Conservation (phyloP, 148 eudicot genomes). For the Chenopodium quinoa region DNA sequence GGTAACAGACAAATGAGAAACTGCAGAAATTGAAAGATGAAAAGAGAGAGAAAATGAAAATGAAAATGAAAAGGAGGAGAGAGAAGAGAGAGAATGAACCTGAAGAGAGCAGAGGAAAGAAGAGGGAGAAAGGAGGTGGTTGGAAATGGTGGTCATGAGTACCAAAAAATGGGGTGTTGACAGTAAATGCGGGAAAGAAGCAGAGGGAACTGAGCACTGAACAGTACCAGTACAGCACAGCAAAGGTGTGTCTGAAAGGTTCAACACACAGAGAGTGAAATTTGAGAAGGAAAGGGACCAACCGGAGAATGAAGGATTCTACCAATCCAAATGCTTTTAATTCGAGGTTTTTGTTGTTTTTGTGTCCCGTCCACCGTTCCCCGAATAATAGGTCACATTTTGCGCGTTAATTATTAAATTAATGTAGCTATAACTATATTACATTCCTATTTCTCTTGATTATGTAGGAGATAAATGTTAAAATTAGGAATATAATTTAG, state of each 20-base stretch:
- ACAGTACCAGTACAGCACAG: background rate
- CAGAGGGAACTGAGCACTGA: constrained; percentile 17
- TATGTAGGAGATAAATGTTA: too few species aligned
- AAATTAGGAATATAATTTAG: too few species aligned
- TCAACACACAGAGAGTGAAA: background rate
- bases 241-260: constrained; percentile 19
- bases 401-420: too few species aligned
- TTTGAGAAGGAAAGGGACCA: constrained; percentile 7
- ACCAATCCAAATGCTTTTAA: background rate
- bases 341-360: background rate
- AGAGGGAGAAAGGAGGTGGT: background rate
- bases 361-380: too few species aligned
- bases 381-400: too few species aligned
- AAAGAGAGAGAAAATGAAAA: constrained; percentile 3
- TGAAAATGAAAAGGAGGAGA: background rate
- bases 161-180: background rate
- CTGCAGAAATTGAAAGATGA: background rate
- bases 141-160: background rate
- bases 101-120: background rate
- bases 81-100: background rate
- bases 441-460: too few species aligned
- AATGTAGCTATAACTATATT: too few species aligned
- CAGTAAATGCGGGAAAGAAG: constrained; percentile 25
- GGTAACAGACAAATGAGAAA: background rate
- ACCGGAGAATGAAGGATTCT: constrained; percentile 1